Evolutionary conservation across 177 flowering plant species (phyloP), one percentile per base, ranked within the genome.

Genomic region (Vitis hybrid): DNA sequence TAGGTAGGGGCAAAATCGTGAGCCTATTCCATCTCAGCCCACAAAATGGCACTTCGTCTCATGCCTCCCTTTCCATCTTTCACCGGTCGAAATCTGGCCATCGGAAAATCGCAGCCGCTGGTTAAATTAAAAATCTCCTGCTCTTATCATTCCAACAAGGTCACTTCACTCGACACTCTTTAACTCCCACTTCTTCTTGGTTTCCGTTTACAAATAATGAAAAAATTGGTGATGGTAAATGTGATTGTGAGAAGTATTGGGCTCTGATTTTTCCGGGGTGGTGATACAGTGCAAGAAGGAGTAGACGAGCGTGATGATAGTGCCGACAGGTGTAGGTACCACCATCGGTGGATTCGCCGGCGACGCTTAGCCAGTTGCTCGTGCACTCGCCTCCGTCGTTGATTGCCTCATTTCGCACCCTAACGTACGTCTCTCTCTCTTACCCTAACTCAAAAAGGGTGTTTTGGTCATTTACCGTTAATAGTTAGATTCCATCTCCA

Each of bases 331-430:
- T 1, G 83, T 93, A 0, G 98, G 94, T 6, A 96, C 98, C 6
- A 73, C 94, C 64, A 93, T 93, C 68, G 98, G 96, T 6, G 96
- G 98, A 15, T 93, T 64, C 72, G 98, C 98, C 15, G 98, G 96
- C 11, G 98, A 91, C 65, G 96, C 96, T 72, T 71, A 91, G 63
- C 98, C 98, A 0, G 94, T 88, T 19, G 96, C 93, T 69, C 89
- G 96, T 13, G 80, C 98, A 19, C 85, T 93, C 67, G 71, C 96
- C 66, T 82, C 96, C 59, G 90, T 93, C 65, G 98, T 88, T 5
- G 98, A 93, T 76, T 88, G 93, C 85, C 90, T 93, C 72, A 89
- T 93, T 59, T 83, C 96, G 35, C 96, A 93, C 79, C 98, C 96
- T 64, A 93, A 93, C 58, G 98, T 90, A 81, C 4, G 64, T 61